Evolutionary conservation across 2,329 filamentous ascomycete species (phyloP).

Genomic region (Sporothrix pseudoabietina): DNA sequence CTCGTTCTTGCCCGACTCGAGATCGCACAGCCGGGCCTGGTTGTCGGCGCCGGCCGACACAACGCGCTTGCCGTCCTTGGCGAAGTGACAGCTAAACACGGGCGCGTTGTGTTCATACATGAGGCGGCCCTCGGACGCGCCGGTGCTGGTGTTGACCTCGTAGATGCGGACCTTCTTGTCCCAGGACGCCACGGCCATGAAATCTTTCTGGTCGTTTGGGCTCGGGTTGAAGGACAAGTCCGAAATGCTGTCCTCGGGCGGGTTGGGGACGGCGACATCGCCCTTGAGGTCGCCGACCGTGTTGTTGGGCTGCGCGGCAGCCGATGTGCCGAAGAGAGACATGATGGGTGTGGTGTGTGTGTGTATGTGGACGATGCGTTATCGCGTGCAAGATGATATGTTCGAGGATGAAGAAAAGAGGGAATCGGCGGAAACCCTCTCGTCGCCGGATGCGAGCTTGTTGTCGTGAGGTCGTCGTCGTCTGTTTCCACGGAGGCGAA

Average conservation of each 20-base stretch:
- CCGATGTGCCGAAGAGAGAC: slow-evolving; percentile 55
- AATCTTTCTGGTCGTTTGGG: slow-evolving; percentile 61
- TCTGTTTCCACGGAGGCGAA: neutral
- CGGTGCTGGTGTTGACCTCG: slow-evolving; percentile 72
- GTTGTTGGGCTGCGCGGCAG: slow-evolving; percentile 59
- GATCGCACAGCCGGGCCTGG: slow-evolving; percentile 82
- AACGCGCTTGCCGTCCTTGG: slow-evolving; percentile 91
- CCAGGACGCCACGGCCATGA: slow-evolving; percentile 90
- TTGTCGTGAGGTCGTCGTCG: neutral
- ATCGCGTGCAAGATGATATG: neutral
- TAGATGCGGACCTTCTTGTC: slow-evolving; percentile 98
- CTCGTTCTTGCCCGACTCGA: slow-evolving; percentile 65
- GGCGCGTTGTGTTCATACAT: slow-evolving; percentile 83
- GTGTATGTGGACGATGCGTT: neutral
- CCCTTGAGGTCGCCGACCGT: slow-evolving; percentile 89
- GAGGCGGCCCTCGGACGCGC: slow-evolving; percentile 81
- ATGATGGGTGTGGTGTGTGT: slow-evolving; percentile 47
- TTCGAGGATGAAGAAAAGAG: neutral
- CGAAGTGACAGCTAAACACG: slow-evolving; percentile 83
- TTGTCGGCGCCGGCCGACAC: slow-evolving; percentile 90
- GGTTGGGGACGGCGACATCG: slow-evolving; percentile 76
- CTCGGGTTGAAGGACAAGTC: slow-evolving; percentile 71
- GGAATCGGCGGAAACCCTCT: slow-evolving; percentile 1
- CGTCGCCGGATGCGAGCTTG: neutral
- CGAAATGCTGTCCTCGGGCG: slow-evolving; percentile 87